These are phyloP conservation scores for Gillenia trifoliata DNA, from an alignment of 306 rosid species.

Conservation along the genomic window DNA sequence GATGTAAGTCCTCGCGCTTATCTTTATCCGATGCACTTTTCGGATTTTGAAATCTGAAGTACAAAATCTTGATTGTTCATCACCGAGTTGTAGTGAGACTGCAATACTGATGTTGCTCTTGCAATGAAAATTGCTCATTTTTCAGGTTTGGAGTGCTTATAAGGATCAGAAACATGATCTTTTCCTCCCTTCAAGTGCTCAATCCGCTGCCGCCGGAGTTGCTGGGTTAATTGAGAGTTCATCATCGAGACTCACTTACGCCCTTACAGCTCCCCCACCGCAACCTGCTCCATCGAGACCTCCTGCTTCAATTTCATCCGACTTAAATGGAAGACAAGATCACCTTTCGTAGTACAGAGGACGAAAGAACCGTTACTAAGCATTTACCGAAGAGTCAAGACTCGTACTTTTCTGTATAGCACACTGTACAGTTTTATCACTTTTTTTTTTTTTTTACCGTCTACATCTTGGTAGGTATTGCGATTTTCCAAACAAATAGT, in stretches of 20 bases:
- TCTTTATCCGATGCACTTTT: background rate
- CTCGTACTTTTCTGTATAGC: conserved; percentile 51
- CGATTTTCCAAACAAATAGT: conserved; percentile 22
- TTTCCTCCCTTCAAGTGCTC: conserved; percentile 98
- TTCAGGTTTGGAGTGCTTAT: conserved; percentile 98
- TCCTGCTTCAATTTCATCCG: conserved; percentile 42
- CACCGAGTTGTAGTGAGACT: background rate
- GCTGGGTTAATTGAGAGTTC: conserved; percentile 95
- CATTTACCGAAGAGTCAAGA: conserved; percentile 10
- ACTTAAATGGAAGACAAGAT: conserved; percentile 51
- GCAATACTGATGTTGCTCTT: background rate
- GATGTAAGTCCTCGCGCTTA: conserved; percentile 53
- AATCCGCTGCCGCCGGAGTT: conserved; percentile 96
- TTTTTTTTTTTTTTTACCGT: background rate
- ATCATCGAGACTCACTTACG: conserved; percentile 76
- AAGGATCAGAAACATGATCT: conserved; percentile 98
- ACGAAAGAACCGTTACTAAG: conserved; percentile 1
- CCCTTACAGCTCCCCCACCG: conserved; percentile 80
- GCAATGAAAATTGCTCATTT: conserved; percentile 1
- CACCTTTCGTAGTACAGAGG: conserved; percentile 33
- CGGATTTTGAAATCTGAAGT: background rate
- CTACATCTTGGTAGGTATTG: conserved; percentile 31
- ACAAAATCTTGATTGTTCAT: background rate
- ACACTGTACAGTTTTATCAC: conserved; percentile 59
- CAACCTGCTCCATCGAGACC: conserved; percentile 54